phyloP scores from a whole-genome alignment of 768 basidiomycete species.

The Lactarius akahatsu region DNA sequence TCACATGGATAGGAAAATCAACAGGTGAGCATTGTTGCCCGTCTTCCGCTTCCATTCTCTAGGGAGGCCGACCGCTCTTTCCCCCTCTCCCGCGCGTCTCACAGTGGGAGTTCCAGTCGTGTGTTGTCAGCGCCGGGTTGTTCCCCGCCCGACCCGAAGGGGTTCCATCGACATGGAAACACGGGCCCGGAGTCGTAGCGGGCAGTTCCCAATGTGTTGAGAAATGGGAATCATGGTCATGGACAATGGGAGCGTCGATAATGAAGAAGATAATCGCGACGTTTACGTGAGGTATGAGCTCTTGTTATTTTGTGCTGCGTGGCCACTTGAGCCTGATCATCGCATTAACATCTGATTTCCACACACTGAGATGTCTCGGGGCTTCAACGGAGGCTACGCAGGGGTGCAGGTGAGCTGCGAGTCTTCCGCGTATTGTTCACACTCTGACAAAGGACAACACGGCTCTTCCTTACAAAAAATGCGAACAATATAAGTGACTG shows the following conservation, averaged over 20 bases:
- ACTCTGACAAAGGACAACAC: not conserved
- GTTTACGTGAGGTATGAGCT: constrained; percentile 22
- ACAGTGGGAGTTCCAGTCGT: constrained; percentile 24
- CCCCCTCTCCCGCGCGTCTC: not conserved
- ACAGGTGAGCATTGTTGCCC: constrained; percentile 13
- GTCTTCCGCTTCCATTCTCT: not conserved
- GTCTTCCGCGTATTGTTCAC: not conserved
- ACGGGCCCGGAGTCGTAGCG: constrained; percentile 20
- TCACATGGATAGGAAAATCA: constrained; percentile 30
- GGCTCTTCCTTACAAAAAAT: constrained; percentile 26
- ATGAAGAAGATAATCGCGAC: constrained; percentile 22
- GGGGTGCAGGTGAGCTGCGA: constrained; percentile 24
- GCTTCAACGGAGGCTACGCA: constrained; percentile 17
- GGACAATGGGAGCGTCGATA: constrained; percentile 19
- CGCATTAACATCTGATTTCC: constrained; percentile 26
- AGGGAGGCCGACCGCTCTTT: not conserved
- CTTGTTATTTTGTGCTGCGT: not conserved
- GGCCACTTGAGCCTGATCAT: not conserved
- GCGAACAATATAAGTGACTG: constrained; percentile 23
- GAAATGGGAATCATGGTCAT: constrained; percentile 25
- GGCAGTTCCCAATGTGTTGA: constrained; percentile 28
- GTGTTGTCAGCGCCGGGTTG: constrained; percentile 8
- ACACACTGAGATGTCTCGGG: constrained; percentile 20
- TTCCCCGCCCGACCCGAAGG: constrained; percentile 16
- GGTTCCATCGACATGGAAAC: not conserved